Base-by-base conservation (phyloP, 1,284 basidiomycete genomes). In the Puccinia triticina region DNA sequence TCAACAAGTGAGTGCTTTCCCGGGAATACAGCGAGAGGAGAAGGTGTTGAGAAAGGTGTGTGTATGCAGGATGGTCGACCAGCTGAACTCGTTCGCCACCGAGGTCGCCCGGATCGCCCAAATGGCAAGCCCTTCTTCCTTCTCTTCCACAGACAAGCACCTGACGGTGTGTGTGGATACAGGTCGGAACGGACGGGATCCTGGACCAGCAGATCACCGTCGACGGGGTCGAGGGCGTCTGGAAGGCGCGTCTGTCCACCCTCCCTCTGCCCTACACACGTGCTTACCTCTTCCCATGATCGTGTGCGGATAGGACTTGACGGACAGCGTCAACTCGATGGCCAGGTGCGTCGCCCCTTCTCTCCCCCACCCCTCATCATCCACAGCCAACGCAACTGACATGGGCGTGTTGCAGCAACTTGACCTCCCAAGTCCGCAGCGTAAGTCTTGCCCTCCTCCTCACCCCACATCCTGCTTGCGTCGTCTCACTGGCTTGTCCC, bases 271-370 rank as follows among this genome's bases (percentile, higher is more conserved):
- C 4, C 11, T n/a, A 46, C 43, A 46, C 14, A 46, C n/a, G n/a
- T n/a, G n/a, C n/a, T n/a, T n/a, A n/a, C n/a, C n/a, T n/a, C n/a
- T n/a, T n/a, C n/a, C n/a, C n/a, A n/a, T n/a, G n/a, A n/a, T n/a
- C n/a, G n/a, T n/a, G n/a, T n/a, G n/a, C 11, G 14, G 29, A 14
- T 43, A 83, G 82, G 86, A 87, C 50, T 83, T 87, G 59, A 87
- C 87, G 0, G 86, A 87, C 81, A 85, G 86, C 7, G 87, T 87
- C 82, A 87, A 87, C 83, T 86, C 86, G 85, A 87, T 87, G 87
- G 87, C 87, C 53, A 86, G 78, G 78, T 74, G 14, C 21, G 84
- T 48, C 18, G 16, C 11, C 32, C 18, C 59, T 37, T 34, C 11
- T 66, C 16, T 34, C 34, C 23, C 40, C 18, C 16, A 43, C 12